A percentile compares a stretch with the other conserved stretches of the same genome.
These are phyloP conservation scores for Candida freyschussii DNA, from an alignment of 1,139 yeast species.

Conservation along the genomic window DNA sequence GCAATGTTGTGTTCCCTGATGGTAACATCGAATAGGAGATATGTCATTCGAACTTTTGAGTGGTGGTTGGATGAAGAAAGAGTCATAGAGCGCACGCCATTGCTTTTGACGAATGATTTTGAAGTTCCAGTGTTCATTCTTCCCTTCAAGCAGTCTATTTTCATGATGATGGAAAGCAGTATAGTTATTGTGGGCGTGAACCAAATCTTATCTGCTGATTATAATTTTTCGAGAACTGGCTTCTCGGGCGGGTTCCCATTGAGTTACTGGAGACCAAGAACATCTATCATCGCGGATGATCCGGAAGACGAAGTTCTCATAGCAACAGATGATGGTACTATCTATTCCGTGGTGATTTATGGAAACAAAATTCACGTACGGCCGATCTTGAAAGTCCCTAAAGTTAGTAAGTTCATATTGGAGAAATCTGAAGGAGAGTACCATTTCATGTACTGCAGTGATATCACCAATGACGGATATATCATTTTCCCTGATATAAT, in stretches of 20 bases:
- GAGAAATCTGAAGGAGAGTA: constrained; percentile 14
- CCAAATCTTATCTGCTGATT: constrained; percentile 42
- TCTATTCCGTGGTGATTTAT: constrained; percentile 32
- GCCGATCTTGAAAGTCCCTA: constrained; percentile 18
- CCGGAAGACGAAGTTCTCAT: constrained; percentile 35
- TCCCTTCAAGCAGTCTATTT: constrained; percentile 32
- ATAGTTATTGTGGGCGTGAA: constrained; percentile 13
- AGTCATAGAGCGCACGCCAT: constrained; percentile 28
- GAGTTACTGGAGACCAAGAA: constrained; percentile 30
- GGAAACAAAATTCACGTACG: constrained; percentile 7
- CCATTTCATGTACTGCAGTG: constrained; percentile 19
- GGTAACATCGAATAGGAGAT: constrained; percentile 36
- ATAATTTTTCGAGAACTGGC: constrained; percentile 28
- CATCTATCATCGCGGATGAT: constrained; percentile 17
- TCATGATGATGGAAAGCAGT: constrained; percentile 35
- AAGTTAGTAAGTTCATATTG: constrained; percentile 15
- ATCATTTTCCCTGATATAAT: constrained; percentile 11
- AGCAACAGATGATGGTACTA: constrained; percentile 39
- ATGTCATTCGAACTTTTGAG: constrained; percentile 36
- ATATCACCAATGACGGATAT: constrained; percentile 16
- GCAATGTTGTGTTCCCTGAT: constrained; percentile 34
- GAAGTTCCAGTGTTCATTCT: constrained; percentile 38
- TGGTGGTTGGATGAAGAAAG: constrained; percentile 36
- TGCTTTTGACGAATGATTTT: constrained; percentile 38
- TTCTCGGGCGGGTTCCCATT: constrained; percentile 37